Conservation (phyloP, 805 yeast genomes). For the Komagataella mondaviorum region DNA sequence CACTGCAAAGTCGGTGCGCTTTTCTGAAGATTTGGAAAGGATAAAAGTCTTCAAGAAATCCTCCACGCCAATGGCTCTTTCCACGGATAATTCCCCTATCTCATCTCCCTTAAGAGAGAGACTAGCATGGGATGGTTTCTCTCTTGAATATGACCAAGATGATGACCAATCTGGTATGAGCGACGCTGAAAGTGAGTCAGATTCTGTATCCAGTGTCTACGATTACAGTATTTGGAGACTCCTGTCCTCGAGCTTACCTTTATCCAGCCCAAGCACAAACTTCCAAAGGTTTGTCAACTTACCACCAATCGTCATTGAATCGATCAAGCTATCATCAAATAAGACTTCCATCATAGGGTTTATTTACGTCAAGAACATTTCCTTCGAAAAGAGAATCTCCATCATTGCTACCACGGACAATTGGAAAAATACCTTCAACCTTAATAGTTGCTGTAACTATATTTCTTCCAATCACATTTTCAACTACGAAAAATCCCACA, state of each 20-base stretch:
- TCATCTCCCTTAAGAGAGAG: constrained; percentile 9
- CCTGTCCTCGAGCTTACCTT: constrained; percentile 1
- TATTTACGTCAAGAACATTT: constrained; percentile 22
- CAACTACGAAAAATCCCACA: constrained; percentile 27
- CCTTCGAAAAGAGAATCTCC: constrained; percentile 24
- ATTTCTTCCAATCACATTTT: constrained; percentile 23
- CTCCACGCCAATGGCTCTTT: constrained; percentile 52
- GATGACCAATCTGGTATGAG: constrained; percentile 12
- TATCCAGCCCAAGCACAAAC: background rate
- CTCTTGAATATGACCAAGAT: constrained; percentile 10
- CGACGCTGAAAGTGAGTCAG: constrained; percentile 7
- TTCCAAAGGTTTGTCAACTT: constrained; percentile 4
- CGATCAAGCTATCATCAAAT: constrained; percentile 22
- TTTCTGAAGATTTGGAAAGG: constrained; percentile 46
- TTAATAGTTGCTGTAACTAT: constrained; percentile 19
- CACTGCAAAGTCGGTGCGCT: constrained; percentile 43
- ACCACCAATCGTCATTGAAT: constrained; percentile 17
- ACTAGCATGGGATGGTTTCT: constrained; percentile 9
- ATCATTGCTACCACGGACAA: constrained; percentile 36
- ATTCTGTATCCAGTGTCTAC: background rate
- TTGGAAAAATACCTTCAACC: constrained; percentile 22
- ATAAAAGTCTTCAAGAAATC: constrained; percentile 51
- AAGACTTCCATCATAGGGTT: constrained; percentile 30
- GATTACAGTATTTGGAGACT: constrained; percentile 3
- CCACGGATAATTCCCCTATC: constrained; percentile 39